These are phyloP conservation scores for Apodospora peruviana DNA, from an alignment of 495 filamentous ascomycete species.

Conservation along the genomic window DNA sequence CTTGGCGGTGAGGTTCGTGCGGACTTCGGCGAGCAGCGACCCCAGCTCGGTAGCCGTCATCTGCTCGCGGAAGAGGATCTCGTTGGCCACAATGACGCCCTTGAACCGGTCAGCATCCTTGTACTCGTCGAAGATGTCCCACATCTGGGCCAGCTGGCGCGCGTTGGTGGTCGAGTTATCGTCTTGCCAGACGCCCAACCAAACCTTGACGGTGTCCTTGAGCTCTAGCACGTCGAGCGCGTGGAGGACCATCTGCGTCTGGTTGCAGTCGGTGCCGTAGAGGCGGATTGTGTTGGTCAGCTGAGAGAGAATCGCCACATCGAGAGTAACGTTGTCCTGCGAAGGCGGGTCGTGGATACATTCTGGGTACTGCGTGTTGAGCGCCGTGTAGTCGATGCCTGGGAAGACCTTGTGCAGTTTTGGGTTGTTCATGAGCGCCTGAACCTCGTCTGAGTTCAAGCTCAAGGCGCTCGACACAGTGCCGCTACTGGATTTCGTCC, in stretches of 20 bases:
- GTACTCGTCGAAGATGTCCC: constrained; percentile 67
- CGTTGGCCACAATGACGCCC: constrained; percentile 89
- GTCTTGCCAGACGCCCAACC: constrained; percentile 94
- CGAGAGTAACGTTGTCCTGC: constrained; percentile 91
- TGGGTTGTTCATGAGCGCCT: constrained; percentile 70
- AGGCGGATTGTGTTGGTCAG: constrained; percentile 84
- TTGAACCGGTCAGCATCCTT: constrained; percentile 63
- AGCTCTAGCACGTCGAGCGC: constrained; percentile 69
- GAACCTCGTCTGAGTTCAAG: constrained; percentile 73
- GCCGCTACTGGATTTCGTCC: constrained; percentile 5
- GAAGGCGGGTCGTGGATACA: constrained; percentile 73
- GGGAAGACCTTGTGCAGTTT: constrained; percentile 90
- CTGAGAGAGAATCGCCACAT: constrained; percentile 86
- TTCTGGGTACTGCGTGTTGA: constrained; percentile 83
- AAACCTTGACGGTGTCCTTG: constrained; percentile 73
- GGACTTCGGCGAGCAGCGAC: constrained; percentile 60
- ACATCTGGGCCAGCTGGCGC: constrained; percentile 77
- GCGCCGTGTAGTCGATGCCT: constrained; percentile 94
- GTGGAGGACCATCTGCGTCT: constrained; percentile 89
- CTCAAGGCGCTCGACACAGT: constrained; percentile 49
- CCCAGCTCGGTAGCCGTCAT: constrained; percentile 63
- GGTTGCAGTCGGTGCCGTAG: constrained; percentile 97
- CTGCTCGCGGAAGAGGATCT: constrained; percentile 79
- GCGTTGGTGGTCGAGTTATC: constrained; percentile 75
- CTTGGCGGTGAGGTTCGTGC: constrained; percentile 59